A percentile compares a stretch with the other conserved stretches of the same genome.
phyloP scores from a whole-genome alignment of 352 stramenopile genomes.

The Pythium phragmitis region DNA sequence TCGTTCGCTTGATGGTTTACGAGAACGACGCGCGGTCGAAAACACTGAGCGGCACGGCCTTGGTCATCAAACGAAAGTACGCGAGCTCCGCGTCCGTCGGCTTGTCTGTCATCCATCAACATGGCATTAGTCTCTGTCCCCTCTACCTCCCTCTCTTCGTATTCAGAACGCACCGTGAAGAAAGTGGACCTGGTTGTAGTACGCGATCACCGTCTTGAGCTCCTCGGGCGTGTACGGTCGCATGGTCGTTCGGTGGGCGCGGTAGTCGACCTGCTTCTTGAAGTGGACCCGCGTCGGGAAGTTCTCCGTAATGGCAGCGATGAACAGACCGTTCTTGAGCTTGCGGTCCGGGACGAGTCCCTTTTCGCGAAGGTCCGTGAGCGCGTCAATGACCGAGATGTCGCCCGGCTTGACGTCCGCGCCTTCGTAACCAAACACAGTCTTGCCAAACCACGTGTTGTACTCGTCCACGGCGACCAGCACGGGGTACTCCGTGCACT shows the following conservation, averaged over 20 bases:
- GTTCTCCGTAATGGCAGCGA: constrained; percentile 83
- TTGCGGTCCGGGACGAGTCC: constrained; percentile 60
- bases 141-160: not conserved
- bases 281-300: constrained; percentile 76
- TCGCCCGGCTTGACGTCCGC: constrained; percentile 67
- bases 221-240: constrained; percentile 78
- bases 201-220: constrained; percentile 68
- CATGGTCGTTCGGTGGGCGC: constrained; percentile 70
- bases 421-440: constrained; percentile 85
- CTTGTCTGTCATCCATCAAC: constrained; percentile 40
- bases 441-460: constrained; percentile 87
- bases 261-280: constrained; percentile 84
- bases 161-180: constrained; percentile 42
- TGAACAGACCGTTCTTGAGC: constrained; percentile 79
- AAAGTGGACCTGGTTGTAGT: constrained; percentile 86
- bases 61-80: constrained; percentile 88
- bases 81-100: constrained; percentile 66
- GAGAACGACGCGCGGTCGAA: constrained; percentile 84
- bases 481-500: constrained; percentile 83
- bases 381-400: constrained; percentile 79
- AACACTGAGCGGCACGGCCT: constrained; percentile 73
- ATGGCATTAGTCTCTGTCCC: too few species aligned
- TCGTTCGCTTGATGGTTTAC: constrained; percentile 32
- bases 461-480: constrained; percentile 88
- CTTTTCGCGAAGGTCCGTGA: constrained; percentile 66